Percentiles rank a stretch among this genome's conserved stretches.
Conservation (phyloP, 352 stramenopile genomes). For the Globisporangium spinosum region DNA sequence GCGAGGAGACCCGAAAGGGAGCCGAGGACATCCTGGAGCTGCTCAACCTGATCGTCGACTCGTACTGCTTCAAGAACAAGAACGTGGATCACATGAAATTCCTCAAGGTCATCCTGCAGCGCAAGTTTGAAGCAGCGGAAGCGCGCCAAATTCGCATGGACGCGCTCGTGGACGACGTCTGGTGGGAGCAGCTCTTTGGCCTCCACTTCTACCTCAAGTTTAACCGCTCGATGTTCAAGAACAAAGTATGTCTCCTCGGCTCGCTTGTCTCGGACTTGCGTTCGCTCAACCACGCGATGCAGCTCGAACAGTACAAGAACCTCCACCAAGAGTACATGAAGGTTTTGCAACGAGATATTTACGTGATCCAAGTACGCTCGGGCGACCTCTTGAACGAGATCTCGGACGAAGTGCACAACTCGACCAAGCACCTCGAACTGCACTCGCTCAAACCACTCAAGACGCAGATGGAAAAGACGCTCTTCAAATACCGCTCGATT, state of each 20-base stretch:
- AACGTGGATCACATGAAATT: slow-evolving; percentile 84
- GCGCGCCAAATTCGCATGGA: slow-evolving; percentile 58
- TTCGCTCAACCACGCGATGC: slow-evolving; percentile 72
- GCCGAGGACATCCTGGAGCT: slow-evolving; percentile 63
- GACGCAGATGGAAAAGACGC: slow-evolving; percentile 61
- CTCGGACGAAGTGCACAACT: slow-evolving; percentile 52
- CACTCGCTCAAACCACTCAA: slow-evolving; percentile 40
- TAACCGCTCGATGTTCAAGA: slow-evolving; percentile 64
- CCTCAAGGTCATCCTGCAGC: slow-evolving; percentile 59
- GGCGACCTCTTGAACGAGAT: slow-evolving; percentile 70
- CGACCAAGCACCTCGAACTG: slow-evolving; percentile 44
- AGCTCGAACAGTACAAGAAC: slow-evolving; percentile 71
- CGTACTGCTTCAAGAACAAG: slow-evolving; percentile 87
- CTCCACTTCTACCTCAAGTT: slow-evolving; percentile 69
- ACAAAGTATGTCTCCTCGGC: slow-evolving; percentile 57
- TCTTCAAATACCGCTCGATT: slow-evolving; percentile 54
- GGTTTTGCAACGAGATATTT: slow-evolving; percentile 76
- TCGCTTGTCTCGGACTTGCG: slow-evolving; percentile 64
- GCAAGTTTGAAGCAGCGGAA: slow-evolving; percentile 56
- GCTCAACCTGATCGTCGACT: slow-evolving; percentile 79
- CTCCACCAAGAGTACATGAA: slow-evolving; percentile 79
- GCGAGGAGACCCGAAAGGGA: slow-evolving; percentile 41
- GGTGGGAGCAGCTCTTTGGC: slow-evolving; percentile 79
- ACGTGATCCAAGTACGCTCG: slow-evolving; percentile 67
- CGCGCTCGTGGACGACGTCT: slow-evolving; percentile 58